Conservation (phyloP, 1,139 yeast genomes). For the Pichia kudriavzevii region DNA sequence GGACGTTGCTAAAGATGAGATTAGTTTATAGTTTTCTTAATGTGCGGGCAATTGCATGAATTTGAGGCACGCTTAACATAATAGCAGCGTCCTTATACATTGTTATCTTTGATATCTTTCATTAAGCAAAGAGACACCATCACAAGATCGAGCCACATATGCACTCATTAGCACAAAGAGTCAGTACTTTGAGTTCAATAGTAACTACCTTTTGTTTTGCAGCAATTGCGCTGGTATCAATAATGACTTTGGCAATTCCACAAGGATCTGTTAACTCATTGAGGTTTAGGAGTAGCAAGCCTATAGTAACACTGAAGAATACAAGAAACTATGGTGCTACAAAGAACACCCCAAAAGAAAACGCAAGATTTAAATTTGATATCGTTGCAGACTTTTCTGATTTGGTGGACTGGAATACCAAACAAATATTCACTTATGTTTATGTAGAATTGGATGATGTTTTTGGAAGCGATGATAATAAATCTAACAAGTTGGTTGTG, state of each 20-base stretch:
- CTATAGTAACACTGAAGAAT: conserved; percentile 32
- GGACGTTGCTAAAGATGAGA: too few species aligned
- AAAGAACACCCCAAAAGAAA: conserved; percentile 70
- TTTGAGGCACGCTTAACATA: too few species aligned
- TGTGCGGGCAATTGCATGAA: too few species aligned
- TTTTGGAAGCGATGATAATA: background rate
- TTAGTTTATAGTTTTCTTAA: too few species aligned
- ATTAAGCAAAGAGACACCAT: too few species aligned
- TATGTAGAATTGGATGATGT: conserved; percentile 79
- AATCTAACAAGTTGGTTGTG: conserved; percentile 54
- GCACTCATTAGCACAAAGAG: conserved; percentile 13
- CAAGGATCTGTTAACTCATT: conserved; percentile 2
- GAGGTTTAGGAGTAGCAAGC: conserved; percentile 5
- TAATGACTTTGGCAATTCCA: conserved; percentile 4
- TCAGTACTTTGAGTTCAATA: conserved; percentile 8
- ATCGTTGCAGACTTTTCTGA: conserved; percentile 62
- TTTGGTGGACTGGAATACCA: conserved; percentile 93
- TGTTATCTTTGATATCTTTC: too few species aligned
- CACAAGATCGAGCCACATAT: too few species aligned
- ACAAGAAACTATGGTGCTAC: conserved; percentile 71
- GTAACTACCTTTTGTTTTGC: conserved; percentile 7
- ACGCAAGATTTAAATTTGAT: conserved; percentile 65
- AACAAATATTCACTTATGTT: conserved; percentile 82
- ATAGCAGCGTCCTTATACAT: too few species aligned
- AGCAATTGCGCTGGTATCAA: conserved; percentile 7